Evolutionary conservation across 2,329 filamentous ascomycete genomes (phyloP).

Genomic region (Huntiella moniliformis): DNA sequence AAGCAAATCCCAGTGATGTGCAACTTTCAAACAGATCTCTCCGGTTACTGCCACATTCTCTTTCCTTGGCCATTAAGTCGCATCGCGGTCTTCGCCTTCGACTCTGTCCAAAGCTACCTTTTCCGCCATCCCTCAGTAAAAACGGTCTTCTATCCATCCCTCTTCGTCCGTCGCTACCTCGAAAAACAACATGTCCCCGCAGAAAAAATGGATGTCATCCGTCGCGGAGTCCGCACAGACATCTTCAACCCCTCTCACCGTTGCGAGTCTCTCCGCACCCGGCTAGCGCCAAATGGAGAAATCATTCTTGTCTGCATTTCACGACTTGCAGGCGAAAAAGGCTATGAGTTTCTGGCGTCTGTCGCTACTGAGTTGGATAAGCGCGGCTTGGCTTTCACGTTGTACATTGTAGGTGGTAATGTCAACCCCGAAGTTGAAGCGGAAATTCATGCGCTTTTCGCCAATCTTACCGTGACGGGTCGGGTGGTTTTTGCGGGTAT

Average conservation of each 20-base stretch:
- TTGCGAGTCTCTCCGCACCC: constrained; percentile 30
- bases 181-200: constrained; percentile 34
- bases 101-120: constrained; percentile 45
- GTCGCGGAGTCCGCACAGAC: constrained; percentile 45
- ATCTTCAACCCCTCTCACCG: constrained; percentile 38
- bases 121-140: constrained; percentile 43
- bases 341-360: constrained; percentile 46
- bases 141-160: constrained; percentile 51
- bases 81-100: constrained; percentile 43
- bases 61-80: constrained; percentile 43
- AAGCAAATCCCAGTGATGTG: constrained; percentile 41
- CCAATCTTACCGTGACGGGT: constrained; percentile 25
- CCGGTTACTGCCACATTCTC: constrained; percentile 50
- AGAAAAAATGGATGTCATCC: constrained; percentile 39
- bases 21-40: constrained; percentile 56
- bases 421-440: constrained; percentile 42
- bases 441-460: constrained; percentile 42
- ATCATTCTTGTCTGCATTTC: constrained; percentile 48
- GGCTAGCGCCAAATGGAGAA: constrained; percentile 42
- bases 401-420: constrained; percentile 51
- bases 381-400: constrained; percentile 38
- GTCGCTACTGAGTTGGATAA: constrained; percentile 35
- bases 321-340: constrained; percentile 50
- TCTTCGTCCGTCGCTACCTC: constrained; percentile 43
- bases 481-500: constrained; percentile 50